phyloP scores from a whole-genome alignment of 805 yeast species.

The Wickerhamiella kurtzmanii region DNA sequence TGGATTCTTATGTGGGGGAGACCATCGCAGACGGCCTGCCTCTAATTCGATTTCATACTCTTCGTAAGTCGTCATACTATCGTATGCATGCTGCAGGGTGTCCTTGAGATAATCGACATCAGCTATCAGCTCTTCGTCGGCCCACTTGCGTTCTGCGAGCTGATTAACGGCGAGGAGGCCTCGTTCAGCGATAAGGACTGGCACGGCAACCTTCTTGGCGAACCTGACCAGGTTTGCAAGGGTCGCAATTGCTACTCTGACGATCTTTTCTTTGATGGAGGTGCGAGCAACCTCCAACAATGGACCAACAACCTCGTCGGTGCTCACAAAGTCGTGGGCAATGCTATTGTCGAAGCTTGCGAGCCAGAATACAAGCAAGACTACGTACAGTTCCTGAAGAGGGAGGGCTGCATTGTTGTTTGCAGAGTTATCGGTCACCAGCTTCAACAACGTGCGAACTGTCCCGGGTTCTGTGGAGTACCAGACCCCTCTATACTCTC shows the following conservation, averaged over 20 bases:
- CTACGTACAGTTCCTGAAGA: slow-evolving; percentile 73
- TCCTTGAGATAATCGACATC: slow-evolving; percentile 52
- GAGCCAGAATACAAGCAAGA: slow-evolving; percentile 71
- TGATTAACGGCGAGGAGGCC: slow-evolving; percentile 56
- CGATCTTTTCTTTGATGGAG: slow-evolving; percentile 85
- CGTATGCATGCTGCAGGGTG: slow-evolving; percentile 56
- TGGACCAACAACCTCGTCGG: slow-evolving; percentile 33
- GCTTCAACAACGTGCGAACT: slow-evolving; percentile 37
- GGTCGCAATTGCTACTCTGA: slow-evolving; percentile 68
- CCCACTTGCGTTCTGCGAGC: slow-evolving; percentile 78
- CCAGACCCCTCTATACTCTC: slow-evolving; percentile 40
- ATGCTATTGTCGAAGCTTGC: slow-evolving; percentile 56
- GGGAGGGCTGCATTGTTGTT: slow-evolving; percentile 15
- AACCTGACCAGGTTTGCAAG: slow-evolving; percentile 30
- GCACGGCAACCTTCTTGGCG: slow-evolving; percentile 36
- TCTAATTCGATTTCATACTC: slow-evolving; percentile 78
- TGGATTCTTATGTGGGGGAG: slow-evolving; percentile 81
- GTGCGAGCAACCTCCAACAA: slow-evolving; percentile 47
- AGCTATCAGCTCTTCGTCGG: slow-evolving; percentile 75
- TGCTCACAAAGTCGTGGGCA: slow-evolving; percentile 37
- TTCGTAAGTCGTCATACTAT: slow-evolving; percentile 78
- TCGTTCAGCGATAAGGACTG: slow-evolving; percentile 57
- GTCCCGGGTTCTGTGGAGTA: slow-evolving; percentile 33
- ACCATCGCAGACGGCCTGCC: slow-evolving; percentile 65
- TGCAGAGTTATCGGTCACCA: slow-evolving; percentile 31